Conservation (phyloP, 2,329 filamentous ascomycete genomes). For the Ceratocystis diversiconidia region DNA sequence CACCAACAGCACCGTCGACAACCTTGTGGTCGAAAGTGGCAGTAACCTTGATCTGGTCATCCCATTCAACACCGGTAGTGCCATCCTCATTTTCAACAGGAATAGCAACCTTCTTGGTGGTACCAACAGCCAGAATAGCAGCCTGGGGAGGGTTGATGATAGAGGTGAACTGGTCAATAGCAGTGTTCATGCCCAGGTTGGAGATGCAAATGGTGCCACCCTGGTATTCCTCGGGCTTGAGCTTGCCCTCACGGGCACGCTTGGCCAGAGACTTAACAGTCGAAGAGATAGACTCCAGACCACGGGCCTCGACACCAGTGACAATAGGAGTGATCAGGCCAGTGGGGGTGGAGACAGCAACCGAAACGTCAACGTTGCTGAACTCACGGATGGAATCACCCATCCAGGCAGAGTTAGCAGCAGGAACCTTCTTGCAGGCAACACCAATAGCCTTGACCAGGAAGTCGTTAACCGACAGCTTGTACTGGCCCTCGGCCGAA, state of each 20-base stretch:
- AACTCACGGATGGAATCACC: constrained; percentile 83
- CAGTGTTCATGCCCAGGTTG: constrained; percentile 99
- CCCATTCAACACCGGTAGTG: constrained; percentile 63
- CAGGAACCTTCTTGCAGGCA: constrained; percentile 83
- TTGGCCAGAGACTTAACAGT: constrained; percentile 94
- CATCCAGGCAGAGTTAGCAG: constrained; percentile 92
- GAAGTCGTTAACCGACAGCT: constrained; percentile 99
- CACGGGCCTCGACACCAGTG: constrained; percentile 71
- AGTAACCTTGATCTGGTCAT: constrained; percentile 92
- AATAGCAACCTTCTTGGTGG: constrained; percentile 86
- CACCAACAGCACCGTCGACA: constrained; percentile 88
- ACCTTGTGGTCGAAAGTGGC: constrained; percentile 99
- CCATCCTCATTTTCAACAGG: constrained; percentile 77
- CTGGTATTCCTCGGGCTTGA: constrained; percentile 99
- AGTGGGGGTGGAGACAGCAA: constrained; percentile 82
- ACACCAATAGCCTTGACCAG: constrained; percentile 88
- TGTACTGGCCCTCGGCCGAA: constrained; percentile 82
- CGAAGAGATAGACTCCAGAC: constrained; percentile 74
- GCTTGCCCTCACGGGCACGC: constrained; percentile 89
- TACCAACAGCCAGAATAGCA: constrained; percentile 86
- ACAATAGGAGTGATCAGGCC: constrained; percentile 98
- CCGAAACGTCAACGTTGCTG: constrained; percentile 85
- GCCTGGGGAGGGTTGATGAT: constrained; percentile 99
- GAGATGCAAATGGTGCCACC: constrained; percentile 98
- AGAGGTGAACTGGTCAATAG: constrained; percentile 92